These are phyloP conservation scores for Albophoma yamanashiensis DNA, from an alignment of 2,329 filamentous ascomycete genomes.

Conservation along the genomic window DNA sequence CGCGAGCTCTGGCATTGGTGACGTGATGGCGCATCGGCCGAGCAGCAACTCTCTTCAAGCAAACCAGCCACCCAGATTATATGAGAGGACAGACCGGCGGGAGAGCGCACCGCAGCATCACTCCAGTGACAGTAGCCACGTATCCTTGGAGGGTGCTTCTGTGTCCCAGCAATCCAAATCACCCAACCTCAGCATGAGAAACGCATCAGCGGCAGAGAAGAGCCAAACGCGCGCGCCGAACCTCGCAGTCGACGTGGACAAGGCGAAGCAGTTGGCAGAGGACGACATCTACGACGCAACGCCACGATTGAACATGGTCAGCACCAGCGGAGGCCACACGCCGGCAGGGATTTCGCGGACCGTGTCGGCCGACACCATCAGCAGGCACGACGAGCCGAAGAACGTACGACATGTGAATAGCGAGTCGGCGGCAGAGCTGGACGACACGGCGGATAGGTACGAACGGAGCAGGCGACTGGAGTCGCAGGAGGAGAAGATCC, in stretches of 20 bases:
- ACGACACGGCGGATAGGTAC: slow-evolving; percentile 31
- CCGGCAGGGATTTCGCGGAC: not conserved
- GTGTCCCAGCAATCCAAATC: slow-evolving; percentile 1
- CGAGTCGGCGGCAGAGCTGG: slow-evolving; percentile 22
- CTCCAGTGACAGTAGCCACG: not conserved
- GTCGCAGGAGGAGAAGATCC: slow-evolving; percentile 44
- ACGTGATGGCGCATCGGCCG: not conserved
- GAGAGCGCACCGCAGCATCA: not conserved
- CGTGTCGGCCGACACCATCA: slow-evolving; percentile 1
- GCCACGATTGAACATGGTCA: slow-evolving; percentile 10
- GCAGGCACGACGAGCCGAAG: not conserved
- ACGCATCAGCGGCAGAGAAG: not conserved
- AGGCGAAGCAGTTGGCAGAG: slow-evolving; percentile 8
- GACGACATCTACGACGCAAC: slow-evolving; percentile 25
- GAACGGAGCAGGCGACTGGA: slow-evolving; percentile 31
- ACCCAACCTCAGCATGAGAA: not conserved
- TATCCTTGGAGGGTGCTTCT: not conserved
- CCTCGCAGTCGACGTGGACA: slow-evolving; percentile 3
- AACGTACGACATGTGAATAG: slow-evolving; percentile 1
- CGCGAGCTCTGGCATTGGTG: not conserved
- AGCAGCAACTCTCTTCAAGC: not conserved
- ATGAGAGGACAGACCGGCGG: not conserved
- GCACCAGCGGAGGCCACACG: not conserved
- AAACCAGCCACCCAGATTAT: not conserved
- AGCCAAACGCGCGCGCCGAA: not conserved